Conservation (phyloP, 441 rosid genomes). For the Syzygium malaccense region DNA sequence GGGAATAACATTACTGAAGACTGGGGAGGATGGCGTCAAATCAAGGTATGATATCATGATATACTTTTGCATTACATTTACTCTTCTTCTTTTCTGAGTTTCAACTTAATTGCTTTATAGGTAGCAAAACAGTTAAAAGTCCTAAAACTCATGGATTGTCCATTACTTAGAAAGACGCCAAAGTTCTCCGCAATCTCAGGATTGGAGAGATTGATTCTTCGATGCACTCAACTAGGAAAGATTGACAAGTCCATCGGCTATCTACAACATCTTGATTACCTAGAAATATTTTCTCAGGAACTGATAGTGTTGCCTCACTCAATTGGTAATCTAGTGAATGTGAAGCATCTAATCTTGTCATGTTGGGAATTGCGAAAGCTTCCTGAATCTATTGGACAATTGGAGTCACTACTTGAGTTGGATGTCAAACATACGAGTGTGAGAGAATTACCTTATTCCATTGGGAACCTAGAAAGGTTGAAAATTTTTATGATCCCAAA, state of each 20-base stretch:
- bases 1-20: not conserved
- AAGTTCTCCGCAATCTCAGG: not conserved
- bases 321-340: too few species aligned
- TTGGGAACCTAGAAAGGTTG: not conserved
- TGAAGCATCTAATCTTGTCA: too few species aligned
- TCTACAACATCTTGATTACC: too few species aligned
- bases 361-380: not conserved
- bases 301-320: too few species aligned
- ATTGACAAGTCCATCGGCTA: too few species aligned
- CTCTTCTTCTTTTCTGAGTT: not conserved
- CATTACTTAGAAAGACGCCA: not conserved
- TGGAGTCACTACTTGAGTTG: not conserved
- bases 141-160: not conserved
- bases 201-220: too few species aligned
- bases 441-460: not conserved
- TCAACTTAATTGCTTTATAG: not conserved
- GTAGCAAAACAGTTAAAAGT: not conserved
- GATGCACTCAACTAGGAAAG: too few species aligned
- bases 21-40: not conserved
- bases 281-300: too few species aligned
- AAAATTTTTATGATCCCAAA: not conserved
- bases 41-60: not conserved
- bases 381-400: not conserved
- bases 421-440: rapidly evolving
- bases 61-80: not conserved